phyloP scores from a whole-genome alignment of 192 early-diverging fungal species.

The Backusella morwellensis region DNA sequence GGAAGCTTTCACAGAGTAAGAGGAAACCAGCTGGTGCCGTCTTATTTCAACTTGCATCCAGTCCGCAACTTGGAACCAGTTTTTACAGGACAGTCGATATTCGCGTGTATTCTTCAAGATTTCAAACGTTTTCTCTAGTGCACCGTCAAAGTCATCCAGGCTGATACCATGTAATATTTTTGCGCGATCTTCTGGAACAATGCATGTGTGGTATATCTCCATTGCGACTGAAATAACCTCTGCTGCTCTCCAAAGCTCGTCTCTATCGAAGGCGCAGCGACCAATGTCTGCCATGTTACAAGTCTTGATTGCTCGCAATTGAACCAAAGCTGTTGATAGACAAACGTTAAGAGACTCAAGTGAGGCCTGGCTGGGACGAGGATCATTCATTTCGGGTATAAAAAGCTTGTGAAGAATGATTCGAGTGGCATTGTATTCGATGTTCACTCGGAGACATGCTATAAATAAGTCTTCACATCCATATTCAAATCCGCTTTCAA shows the following conservation, averaged over 20 bases:
- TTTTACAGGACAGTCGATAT: slow-evolving; percentile 15
- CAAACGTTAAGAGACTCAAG: slow-evolving; percentile 34
- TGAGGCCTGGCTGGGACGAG: slow-evolving; percentile 15
- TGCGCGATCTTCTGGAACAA: neutral
- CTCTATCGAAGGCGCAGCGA: slow-evolving; percentile 34
- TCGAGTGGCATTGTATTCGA: slow-evolving; percentile 38
- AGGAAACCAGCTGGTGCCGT: slow-evolving; percentile 1
- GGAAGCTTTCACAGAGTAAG: neutral
- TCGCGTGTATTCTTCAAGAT: slow-evolving; percentile 29
- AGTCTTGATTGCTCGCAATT: slow-evolving; percentile 23
- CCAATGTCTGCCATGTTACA: slow-evolving; percentile 6
- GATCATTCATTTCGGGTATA: slow-evolving; percentile 29
- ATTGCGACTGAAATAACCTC: slow-evolving; percentile 29
- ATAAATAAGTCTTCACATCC: slow-evolving; percentile 34
- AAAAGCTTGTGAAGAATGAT: slow-evolving; percentile 37
- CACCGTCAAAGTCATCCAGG: slow-evolving; percentile 12
- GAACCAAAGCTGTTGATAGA: slow-evolving; percentile 19
- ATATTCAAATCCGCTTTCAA: slow-evolving; percentile 40
- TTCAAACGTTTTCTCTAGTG: slow-evolving; percentile 15
- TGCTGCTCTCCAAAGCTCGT: slow-evolving; percentile 36
- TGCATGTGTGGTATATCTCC: slow-evolving; percentile 17
- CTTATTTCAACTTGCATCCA: slow-evolving; percentile 38
- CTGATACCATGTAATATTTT: slow-evolving; percentile 26
- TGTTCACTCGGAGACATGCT: slow-evolving; percentile 28
- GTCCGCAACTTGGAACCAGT: slow-evolving; percentile 28